phyloP scores from a whole-genome alignment of 179 eudicot genomes.

The Silene noctiflora region DNA sequence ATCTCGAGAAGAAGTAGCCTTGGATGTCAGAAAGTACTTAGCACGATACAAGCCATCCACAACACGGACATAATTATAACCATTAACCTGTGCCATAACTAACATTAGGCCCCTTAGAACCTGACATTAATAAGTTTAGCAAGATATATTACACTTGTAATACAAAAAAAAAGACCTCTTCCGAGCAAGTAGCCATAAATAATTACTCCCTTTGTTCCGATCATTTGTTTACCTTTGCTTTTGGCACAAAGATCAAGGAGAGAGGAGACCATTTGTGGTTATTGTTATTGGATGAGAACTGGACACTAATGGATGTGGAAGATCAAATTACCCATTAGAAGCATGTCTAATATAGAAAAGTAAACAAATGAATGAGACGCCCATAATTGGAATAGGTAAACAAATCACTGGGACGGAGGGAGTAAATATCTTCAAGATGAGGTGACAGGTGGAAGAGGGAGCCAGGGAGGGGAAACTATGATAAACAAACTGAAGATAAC shows the following conservation, averaged over 20 bases:
- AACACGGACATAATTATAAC: conserved; percentile 61
- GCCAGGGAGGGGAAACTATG: background rate
- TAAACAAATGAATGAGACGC: too few species aligned
- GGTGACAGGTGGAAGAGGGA: background rate
- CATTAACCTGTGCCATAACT: conserved; percentile 65
- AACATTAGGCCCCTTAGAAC: conserved; percentile 3
- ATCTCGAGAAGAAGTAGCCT: conserved; percentile 38
- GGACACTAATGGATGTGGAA: too few species aligned
- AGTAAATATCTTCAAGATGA: background rate
- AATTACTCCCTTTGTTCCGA: too few species aligned
- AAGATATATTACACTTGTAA: background rate
- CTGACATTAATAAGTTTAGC: background rate
- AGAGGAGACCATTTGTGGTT: too few species aligned
- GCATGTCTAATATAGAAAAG: too few species aligned
- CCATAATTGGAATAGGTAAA: too few species aligned
- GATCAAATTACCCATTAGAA: too few species aligned
- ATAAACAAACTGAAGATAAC: background rate
- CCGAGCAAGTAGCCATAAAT: background rate
- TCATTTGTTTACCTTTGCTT: too few species aligned
- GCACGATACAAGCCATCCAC: conserved; percentile 72
- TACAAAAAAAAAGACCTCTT: background rate
- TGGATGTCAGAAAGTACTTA: conserved; percentile 78
- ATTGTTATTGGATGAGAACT: too few species aligned
- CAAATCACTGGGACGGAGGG: too few species aligned
- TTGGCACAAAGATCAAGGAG: too few species aligned